Conservation (phyloP, 352 stramenopile genomes). For the Globisporangium yorkense region DNA sequence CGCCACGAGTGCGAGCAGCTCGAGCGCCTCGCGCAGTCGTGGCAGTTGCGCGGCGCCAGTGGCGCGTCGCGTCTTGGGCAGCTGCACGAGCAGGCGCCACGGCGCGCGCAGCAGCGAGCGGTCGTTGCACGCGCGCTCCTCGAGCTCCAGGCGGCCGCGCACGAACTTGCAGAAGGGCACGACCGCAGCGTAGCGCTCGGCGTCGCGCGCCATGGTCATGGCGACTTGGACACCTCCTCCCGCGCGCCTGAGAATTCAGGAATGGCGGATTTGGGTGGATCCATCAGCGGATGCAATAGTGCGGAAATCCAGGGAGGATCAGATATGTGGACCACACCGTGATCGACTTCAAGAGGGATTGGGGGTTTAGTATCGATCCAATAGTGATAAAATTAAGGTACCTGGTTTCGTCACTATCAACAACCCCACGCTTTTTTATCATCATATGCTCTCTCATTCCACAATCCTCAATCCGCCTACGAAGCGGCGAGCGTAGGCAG, state of each 20-base stretch:
- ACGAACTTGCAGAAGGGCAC: conserved; percentile 28
- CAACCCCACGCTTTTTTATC: too few species aligned
- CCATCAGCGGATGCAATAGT: neutral
- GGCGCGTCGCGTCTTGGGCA: conserved; percentile 26
- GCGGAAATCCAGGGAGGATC: neutral
- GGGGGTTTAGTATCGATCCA: too few species aligned
- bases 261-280: neutral
- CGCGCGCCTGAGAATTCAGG: neutral
- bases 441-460: neutral
- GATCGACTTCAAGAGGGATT: neutral
- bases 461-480: neutral
- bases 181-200: conserved; percentile 16
- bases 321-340: too few species aligned
- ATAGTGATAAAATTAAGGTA: too few species aligned
- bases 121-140: conserved; percentile 10
- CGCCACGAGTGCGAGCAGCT: conserved; percentile 11
- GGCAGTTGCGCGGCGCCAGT: conserved; percentile 15
- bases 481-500: neutral
- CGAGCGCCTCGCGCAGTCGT: conserved; percentile 23
- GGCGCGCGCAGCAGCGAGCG: conserved; percentile 3
- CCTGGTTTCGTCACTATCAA: neutral
- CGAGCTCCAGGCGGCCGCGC: conserved; percentile 58
- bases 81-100: conserved; percentile 19
- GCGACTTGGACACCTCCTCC: neutral
- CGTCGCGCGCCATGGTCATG: conserved; percentile 10